Evolutionary conservation across 495 filamentous ascomycete genomes (phyloP).

Genomic region (Penicillium pancosmium): DNA sequence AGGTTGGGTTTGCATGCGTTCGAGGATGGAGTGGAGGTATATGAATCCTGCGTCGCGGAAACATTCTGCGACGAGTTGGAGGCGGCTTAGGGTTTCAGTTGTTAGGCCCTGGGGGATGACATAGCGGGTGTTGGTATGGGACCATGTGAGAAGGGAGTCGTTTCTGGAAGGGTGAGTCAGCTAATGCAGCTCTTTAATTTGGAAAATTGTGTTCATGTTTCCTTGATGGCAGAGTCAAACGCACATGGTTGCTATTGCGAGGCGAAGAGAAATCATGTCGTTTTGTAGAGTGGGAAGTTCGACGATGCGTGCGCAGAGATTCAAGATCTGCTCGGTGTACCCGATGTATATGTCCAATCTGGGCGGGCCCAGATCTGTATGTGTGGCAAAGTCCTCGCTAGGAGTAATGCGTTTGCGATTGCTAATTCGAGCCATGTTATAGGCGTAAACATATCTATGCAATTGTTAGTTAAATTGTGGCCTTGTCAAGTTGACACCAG

Average conservation of each 20-base stretch:
- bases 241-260: conserved; percentile 40
- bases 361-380: conserved; percentile 30
- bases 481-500: too few species aligned
- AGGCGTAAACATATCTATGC: conserved; percentile 41
- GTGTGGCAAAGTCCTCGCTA: conserved; percentile 14
- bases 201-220: too few species aligned
- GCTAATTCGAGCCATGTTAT: conserved; percentile 45
- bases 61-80: conserved; percentile 48
- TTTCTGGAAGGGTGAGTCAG: conserved; percentile 30
- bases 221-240: background rate
- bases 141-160: conserved; percentile 41
- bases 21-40: conserved; percentile 46
- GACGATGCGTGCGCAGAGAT: conserved; percentile 41
- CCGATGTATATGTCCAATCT: conserved; percentile 49
- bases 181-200: background rate
- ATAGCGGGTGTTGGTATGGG: conserved; percentile 30
- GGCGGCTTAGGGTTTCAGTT: conserved; percentile 33
- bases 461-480: conserved; percentile 1
- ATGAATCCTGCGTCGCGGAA: conserved; percentile 48
- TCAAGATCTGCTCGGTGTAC: conserved; percentile 47
- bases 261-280: conserved; percentile 29
- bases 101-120: conserved; percentile 41
- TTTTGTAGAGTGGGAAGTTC: conserved; percentile 34
- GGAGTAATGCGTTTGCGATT: conserved; percentile 34
- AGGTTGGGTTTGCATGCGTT: conserved; percentile 28